phyloP scores from a whole-genome alignment of 2,329 filamentous ascomycete genomes.

The Ophiocordyceps sinensis region DNA sequence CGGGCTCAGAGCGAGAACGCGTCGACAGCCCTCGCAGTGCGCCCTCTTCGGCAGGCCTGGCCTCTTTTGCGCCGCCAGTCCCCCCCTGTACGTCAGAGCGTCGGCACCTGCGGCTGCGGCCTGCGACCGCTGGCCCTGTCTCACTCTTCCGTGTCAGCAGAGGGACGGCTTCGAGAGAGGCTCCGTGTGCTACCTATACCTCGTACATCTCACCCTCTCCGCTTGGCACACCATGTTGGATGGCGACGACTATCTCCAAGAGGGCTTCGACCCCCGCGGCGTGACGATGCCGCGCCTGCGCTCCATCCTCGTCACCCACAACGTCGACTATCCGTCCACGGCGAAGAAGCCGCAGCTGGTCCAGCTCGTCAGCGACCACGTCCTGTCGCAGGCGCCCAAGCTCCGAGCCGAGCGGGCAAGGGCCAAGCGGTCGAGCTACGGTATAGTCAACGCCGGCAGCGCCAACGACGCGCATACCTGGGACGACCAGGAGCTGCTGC shows the following conservation, averaged over 20 bases:
- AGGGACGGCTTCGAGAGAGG: background rate
- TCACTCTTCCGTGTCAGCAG: no score
- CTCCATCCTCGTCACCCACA: slow-evolving; percentile 81
- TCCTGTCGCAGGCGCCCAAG: slow-evolving; percentile 65
- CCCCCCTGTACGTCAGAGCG: no score
- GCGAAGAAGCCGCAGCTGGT: slow-evolving; percentile 88
- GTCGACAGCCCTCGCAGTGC: no score
- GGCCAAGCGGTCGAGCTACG: slow-evolving; percentile 74
- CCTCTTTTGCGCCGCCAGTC: no score
- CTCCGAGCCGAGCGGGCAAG: slow-evolving; percentile 61
- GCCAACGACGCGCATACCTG: slow-evolving; percentile 51
- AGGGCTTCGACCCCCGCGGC: slow-evolving; percentile 69
- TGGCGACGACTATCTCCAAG: slow-evolving; percentile 71
- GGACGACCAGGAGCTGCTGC: slow-evolving; percentile 42
- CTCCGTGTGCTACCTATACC: background rate
- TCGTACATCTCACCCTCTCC: background rate
- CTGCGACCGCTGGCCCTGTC: no score
- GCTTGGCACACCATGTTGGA: slow-evolving; percentile 36
- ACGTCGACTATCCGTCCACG: slow-evolving; percentile 69
- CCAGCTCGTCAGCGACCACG: slow-evolving; percentile 64
- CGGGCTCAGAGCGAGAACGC: no score
- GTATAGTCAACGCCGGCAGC: slow-evolving; percentile 58
- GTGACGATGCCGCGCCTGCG: slow-evolving; percentile 81
- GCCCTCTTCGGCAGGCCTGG: no score
- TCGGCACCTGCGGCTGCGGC: no score